Percentiles rank a stretch among this genome's conserved stretches.
Evolutionary conservation across 805 yeast species (phyloP).

Genomic region (Cyberlindnera samutprakarnensis): DNA sequence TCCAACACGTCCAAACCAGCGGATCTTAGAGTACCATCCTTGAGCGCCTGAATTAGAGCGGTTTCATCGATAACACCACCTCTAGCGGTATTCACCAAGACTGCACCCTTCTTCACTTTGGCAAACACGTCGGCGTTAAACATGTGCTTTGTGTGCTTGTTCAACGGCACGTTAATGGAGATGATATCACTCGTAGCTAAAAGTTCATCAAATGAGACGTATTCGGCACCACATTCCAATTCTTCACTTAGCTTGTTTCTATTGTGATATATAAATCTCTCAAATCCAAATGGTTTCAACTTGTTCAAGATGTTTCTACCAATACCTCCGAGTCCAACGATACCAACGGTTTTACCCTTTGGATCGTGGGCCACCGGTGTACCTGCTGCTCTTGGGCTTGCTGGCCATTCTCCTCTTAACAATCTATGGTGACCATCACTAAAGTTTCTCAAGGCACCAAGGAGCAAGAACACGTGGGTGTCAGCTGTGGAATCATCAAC

Average conservation of each 20-base stretch:
- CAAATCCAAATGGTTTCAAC: conserved; percentile 70
- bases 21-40: conserved; percentile 55
- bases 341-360: conserved; percentile 67
- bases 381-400: conserved; percentile 44
- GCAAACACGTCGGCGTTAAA: conserved; percentile 51
- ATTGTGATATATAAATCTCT: conserved; percentile 64
- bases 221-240: conserved; percentile 62
- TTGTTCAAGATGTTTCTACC: conserved; percentile 75
- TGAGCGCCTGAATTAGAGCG: conserved; percentile 47
- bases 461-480: conserved; percentile 53
- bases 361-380: conserved; percentile 70
- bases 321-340: conserved; percentile 85
- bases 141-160: conserved; percentile 60
- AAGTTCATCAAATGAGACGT: conserved; percentile 65
- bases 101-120: conserved; percentile 74
- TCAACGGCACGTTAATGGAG: conserved; percentile 72
- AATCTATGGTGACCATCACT: conserved; percentile 49
- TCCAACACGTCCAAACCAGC: conserved; percentile 76
- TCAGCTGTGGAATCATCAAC: conserved; percentile 71
- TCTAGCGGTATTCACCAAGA: conserved; percentile 76
- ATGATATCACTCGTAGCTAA: conserved; percentile 58
- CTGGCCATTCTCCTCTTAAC: conserved; percentile 56
- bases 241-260: conserved; percentile 50
- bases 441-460: conserved; percentile 63
- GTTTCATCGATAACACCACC: conserved; percentile 75